Evolutionary conservation across 106 monocot species (phyloP), one percentile per base, ranked within the genome.

Genomic region (Phalaenopsis aphrodite): DNA sequence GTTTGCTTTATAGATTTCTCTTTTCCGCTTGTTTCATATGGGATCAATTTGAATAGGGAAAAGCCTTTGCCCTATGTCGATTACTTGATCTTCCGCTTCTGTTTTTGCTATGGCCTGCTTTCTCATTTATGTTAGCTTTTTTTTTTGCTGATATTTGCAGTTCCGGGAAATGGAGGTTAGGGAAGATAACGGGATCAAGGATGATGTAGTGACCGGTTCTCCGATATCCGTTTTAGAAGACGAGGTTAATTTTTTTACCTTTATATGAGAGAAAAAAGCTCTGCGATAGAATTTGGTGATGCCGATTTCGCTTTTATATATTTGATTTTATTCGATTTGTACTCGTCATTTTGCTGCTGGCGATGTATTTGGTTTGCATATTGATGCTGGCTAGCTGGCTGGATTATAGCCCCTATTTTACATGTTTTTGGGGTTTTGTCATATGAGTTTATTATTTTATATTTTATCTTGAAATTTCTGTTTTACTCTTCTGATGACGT

Each of bases 141-240:
- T 76, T 24, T 76, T 24, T 47, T 52, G 52, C 24, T 76, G 48
- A 30, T 7, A 21, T 76, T 18, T 24, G 19, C 24, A 48, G 48
- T 24, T 48, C 4, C 1, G 47, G 23, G n/a, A 49, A 8, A 52
- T 76, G 76, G 48, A 76, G 5, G n/a, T 14, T 8, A 76, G 9
- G 21, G 52, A 12, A 17, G 76, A 76, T 24, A 76, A 76, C 76
- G 48, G 76, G 23, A 30, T 11, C 14, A 76, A 76, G 49, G 76
- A 52, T n/a, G 49, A 76, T 36, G 76, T 30, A 48, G 24, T 42
- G 49, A 4, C 76, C 1, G 76, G 14, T 76, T 76, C 76, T 52
- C 76, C 76, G 2, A 52, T 76, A 76, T 76, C 76, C 23, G 76
- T 76, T 24, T 42, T 76, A 3, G 41, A 49, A 24, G 76, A 76